phyloP scores from a whole-genome alignment of 2,329 filamentous ascomycete species.

The Xylaria sp. region DNA sequence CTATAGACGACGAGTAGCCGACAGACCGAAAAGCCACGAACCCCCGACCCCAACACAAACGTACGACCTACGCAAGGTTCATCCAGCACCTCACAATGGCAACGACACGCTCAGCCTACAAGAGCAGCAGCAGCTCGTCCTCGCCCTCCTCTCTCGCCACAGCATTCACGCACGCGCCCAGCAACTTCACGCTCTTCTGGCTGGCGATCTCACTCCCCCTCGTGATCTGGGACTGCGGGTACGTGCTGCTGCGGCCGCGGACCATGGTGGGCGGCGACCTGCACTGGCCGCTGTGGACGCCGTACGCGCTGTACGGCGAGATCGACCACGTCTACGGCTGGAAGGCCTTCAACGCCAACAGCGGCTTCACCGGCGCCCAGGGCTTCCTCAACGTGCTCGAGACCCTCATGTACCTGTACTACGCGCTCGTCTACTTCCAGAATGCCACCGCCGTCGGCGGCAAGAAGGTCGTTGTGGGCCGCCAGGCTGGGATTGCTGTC shows the following conservation, averaged over 20 bases:
- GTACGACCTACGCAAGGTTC: neutral
- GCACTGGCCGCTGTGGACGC: conserved; percentile 74
- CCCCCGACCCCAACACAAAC: neutral
- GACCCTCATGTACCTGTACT: conserved; percentile 64
- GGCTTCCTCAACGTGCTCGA: conserved; percentile 71
- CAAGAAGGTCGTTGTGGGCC: conserved; percentile 48
- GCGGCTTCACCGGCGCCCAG: conserved; percentile 82
- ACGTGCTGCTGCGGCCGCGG: conserved; percentile 79
- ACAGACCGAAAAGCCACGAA: neutral
- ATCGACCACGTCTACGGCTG: conserved; percentile 84
- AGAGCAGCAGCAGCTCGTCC: conserved; percentile 21
- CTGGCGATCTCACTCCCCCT: conserved; percentile 75
- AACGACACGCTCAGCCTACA: conserved; percentile 39
- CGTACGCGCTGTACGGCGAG: conserved; percentile 80
- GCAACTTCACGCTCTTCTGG: conserved; percentile 65
- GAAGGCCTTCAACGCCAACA: conserved; percentile 68
- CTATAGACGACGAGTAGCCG: neutral
- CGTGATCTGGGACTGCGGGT: conserved; percentile 80
- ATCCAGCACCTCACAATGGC: conserved; percentile 35
- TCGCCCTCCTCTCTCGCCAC: conserved; percentile 9
- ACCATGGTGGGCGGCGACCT: conserved; percentile 79
- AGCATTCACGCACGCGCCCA: conserved; percentile 54
- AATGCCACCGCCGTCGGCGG: conserved; percentile 31
- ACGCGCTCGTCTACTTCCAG: conserved; percentile 53
- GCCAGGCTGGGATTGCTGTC: conserved; percentile 51